Percentiles rank a stretch among this genome's conserved stretches.
These are phyloP conservation scores for Erythrophleum ivorense DNA, from an alignment of 331 rosid genomes.

Conservation along the genomic window DNA sequence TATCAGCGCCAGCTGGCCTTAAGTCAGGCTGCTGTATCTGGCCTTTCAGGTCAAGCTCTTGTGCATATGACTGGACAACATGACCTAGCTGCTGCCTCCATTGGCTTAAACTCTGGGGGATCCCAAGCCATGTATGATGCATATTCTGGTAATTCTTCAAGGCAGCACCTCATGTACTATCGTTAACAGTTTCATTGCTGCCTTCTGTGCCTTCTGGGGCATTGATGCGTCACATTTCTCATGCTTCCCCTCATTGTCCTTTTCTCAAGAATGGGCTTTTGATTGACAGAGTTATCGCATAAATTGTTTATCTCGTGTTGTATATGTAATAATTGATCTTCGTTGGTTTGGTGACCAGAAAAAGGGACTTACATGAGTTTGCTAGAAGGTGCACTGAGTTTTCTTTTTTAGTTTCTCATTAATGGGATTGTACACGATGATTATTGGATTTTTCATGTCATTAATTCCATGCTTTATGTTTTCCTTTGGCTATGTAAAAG, in stretches of 20 bases:
- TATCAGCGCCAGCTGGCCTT: slow-evolving; percentile 80
- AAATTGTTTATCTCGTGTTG: slow-evolving; percentile 40
- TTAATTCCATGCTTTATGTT: slow-evolving; percentile 28
- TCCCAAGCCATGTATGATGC: slow-evolving; percentile 77
- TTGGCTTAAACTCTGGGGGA: slow-evolving; percentile 63
- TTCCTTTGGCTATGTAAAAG: slow-evolving; percentile 3
- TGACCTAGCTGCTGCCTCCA: slow-evolving; percentile 63
- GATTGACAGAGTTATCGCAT: slow-evolving; percentile 32
- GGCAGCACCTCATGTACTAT: slow-evolving; percentile 77
- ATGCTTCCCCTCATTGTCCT: slow-evolving; percentile 41
- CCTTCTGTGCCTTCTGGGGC: slow-evolving; percentile 30
- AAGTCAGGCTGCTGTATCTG: slow-evolving; percentile 70
- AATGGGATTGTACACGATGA: slow-evolving; percentile 46
- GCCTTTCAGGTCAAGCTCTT: slow-evolving; percentile 70
- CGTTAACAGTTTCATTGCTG: slow-evolving; percentile 44
- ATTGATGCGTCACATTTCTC: slow-evolving; percentile 43
- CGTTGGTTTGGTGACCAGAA: slow-evolving; percentile 39
- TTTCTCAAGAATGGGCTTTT: slow-evolving; percentile 39
- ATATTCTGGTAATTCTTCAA: slow-evolving; percentile 62
- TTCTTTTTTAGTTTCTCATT: slow-evolving; percentile 40
- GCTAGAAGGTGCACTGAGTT: slow-evolving; percentile 46
- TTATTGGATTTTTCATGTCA: slow-evolving; percentile 40
- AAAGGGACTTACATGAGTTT: slow-evolving; percentile 39
- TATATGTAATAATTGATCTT: slow-evolving; percentile 45
- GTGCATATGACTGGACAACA: slow-evolving; percentile 66